These are phyloP conservation scores for Hypoxylon lienhwacheense DNA, from an alignment of 495 filamentous ascomycete genomes.

Conservation along the genomic window DNA sequence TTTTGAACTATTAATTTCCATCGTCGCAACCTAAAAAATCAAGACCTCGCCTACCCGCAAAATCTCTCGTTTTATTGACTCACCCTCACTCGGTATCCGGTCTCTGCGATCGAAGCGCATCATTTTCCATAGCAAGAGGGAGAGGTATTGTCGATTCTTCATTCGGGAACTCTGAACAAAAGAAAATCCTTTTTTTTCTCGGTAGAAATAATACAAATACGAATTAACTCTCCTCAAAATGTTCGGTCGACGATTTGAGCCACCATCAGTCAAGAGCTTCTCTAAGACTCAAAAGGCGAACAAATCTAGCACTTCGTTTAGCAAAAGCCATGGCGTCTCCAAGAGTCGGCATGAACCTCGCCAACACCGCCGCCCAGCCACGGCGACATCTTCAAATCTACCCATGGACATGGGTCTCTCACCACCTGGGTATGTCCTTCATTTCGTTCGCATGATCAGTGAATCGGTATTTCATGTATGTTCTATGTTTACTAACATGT, in stretches of 20 bases:
- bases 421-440: conserved; percentile 39
- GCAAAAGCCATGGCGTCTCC: conserved; percentile 48
- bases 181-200: too few species aligned
- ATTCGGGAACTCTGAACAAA: conserved; percentile 8
- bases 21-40: background rate
- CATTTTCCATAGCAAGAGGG: background rate
- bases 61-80: too few species aligned
- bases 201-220: conserved; percentile 4
- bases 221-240: conserved; percentile 37
- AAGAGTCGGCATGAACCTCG: conserved; percentile 49
- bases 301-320: conserved; percentile 51
- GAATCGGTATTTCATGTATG: background rate
- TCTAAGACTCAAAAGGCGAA: conserved; percentile 45
- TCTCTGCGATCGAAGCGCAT: background rate
- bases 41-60: too few species aligned
- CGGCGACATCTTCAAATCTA: conserved; percentile 35
- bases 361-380: conserved; percentile 44
- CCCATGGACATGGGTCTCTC: conserved; percentile 32
- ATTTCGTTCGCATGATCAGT: background rate
- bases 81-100: background rate
- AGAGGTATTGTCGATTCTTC: conserved; percentile 2
- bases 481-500: conserved; percentile 8
- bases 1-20: background rate
- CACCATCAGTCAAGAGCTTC: conserved; percentile 45
- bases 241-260: conserved; percentile 50